Evolutionary conservation across 352 stramenopile species (phyloP).

Genomic region (Globisporangium sylvaticum): DNA sequence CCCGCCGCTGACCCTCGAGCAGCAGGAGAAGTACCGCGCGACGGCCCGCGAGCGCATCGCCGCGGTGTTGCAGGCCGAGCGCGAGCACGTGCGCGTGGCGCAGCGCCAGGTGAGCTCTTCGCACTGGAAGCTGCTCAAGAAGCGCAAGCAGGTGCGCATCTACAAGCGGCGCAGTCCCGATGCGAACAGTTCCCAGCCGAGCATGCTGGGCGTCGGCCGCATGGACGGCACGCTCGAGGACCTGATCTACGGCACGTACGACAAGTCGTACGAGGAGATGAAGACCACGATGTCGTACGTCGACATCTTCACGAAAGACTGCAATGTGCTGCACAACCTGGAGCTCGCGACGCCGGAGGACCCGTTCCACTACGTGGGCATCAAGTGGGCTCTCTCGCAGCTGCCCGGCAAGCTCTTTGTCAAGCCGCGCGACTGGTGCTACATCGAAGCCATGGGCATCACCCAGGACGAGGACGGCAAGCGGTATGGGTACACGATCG

Average conservation of each 20-base stretch:
- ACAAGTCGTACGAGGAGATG: slow-evolving; percentile 34
- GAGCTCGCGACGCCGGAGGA: slow-evolving; percentile 32
- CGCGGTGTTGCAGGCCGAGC: slow-evolving; percentile 11
- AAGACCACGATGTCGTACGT: slow-evolving; percentile 35
- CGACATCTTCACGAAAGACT: slow-evolving; percentile 34
- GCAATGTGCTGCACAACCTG: slow-evolving; percentile 35
- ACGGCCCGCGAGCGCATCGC: slow-evolving; percentile 8
- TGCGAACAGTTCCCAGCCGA: slow-evolving; percentile 17
- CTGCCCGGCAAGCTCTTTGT: slow-evolving; percentile 25
- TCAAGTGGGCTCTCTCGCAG: slow-evolving; percentile 52
- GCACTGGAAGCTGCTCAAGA: slow-evolving; percentile 17
- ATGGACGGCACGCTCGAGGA: slow-evolving; percentile 50
- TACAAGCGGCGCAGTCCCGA: slow-evolving; percentile 22
- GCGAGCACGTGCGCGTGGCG: slow-evolving; percentile 6
- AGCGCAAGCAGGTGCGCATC: slow-evolving; percentile 36
- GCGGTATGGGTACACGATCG: slow-evolving; percentile 39
- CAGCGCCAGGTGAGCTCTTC: slow-evolving; percentile 2
- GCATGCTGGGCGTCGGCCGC: slow-evolving; percentile 37
- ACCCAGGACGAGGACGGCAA: slow-evolving; percentile 24
- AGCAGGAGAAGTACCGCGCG: slow-evolving; percentile 7
- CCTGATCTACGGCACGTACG: slow-evolving; percentile 45
- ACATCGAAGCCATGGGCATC: slow-evolving; percentile 47
- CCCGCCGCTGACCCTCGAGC: background rate
- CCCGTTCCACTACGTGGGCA: slow-evolving; percentile 44
- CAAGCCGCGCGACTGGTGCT: slow-evolving; percentile 25